phyloP scores from a whole-genome alignment of 306 rosid genomes.

The Vigna nakashimae region DNA sequence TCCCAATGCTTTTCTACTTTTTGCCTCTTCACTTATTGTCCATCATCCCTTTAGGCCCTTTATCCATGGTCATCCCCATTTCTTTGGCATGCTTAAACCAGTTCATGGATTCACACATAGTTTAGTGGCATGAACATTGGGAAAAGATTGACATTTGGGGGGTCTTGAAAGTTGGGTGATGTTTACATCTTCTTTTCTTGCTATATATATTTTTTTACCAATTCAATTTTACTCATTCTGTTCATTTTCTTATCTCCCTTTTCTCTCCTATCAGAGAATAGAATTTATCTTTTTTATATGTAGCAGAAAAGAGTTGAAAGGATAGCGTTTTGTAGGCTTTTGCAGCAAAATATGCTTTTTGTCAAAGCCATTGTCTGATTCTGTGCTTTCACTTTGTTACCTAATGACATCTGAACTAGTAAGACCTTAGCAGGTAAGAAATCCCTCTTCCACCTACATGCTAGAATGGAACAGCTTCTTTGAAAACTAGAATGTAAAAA shows the following conservation, averaged over 20 bases:
- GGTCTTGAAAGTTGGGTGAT: slow-evolving; percentile 17
- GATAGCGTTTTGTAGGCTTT: neutral
- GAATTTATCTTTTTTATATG: slow-evolving; percentile 15
- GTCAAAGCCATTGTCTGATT: slow-evolving; percentile 32
- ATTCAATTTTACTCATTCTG: neutral
- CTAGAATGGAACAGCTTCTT: neutral
- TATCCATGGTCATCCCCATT: neutral
- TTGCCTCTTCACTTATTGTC: slow-evolving; percentile 1
- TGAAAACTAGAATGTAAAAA: neutral
- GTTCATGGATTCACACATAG: slow-evolving; percentile 18
- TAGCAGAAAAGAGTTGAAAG: slow-evolving; percentile 9
- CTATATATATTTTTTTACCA: neutral
- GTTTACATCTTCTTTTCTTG: neutral
- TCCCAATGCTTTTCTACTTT: slow-evolving; percentile 4
- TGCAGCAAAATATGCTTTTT: slow-evolving; percentile 13
- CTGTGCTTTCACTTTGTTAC: slow-evolving; percentile 36
- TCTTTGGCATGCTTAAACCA: neutral
- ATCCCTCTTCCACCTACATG: slow-evolving; percentile 20
- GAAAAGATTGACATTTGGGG: slow-evolving; percentile 6
- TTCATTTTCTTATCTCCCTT: neutral
- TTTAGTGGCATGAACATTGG: slow-evolving; percentile 7
- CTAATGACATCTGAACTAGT: slow-evolving; percentile 18
- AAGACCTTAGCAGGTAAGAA: slow-evolving; percentile 39
- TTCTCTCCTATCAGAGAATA: neutral
- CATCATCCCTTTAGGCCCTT: slow-evolving; percentile 1